phyloP scores from a whole-genome alignment of 139 green algal genomes.

The Chlorella sp. region DNA sequence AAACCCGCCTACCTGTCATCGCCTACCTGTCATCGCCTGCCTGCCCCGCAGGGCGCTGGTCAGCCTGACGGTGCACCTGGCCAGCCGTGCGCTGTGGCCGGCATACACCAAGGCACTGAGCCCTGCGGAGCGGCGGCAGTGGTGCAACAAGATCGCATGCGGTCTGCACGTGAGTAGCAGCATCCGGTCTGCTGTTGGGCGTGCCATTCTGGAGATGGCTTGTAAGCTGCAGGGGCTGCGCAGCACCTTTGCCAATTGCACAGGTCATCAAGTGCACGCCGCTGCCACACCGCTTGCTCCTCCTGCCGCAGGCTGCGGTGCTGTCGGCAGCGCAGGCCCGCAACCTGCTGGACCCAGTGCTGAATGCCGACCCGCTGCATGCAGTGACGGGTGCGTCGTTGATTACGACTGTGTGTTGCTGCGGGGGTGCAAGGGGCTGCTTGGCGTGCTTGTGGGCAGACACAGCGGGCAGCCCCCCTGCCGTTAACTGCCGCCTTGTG shows the following conservation, averaged over 20 bases:
- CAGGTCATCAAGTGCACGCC: too few relatives aligned
- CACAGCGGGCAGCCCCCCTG: too few relatives aligned
- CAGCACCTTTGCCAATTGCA: too few relatives aligned
- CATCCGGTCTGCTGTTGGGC: too few relatives aligned
- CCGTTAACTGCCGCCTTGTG: too few relatives aligned
- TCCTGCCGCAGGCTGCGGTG: slow-evolving; percentile 33
- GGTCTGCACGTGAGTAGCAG: slow-evolving; percentile 28
- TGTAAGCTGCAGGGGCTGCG: too few relatives aligned
- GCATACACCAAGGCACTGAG: slow-evolving; percentile 13
- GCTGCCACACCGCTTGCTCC: too few relatives aligned
- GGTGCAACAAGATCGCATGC: slow-evolving; percentile 43
- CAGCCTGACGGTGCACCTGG: slow-evolving; percentile 30
- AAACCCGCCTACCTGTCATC: neutral
- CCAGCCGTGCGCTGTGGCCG: neutral
- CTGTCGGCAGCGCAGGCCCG: slow-evolving; percentile 27
- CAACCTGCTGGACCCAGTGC: slow-evolving; percentile 40
- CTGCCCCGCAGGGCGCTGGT: slow-evolving; percentile 24
- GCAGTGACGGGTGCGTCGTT: slow-evolving; percentile 28
- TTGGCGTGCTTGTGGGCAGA: too few relatives aligned
- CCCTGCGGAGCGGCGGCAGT: slow-evolving; percentile 15
- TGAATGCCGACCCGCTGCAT: slow-evolving; percentile 38
- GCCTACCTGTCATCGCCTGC: too few relatives aligned
- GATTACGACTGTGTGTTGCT: too few relatives aligned
- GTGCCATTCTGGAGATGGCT: too few relatives aligned
- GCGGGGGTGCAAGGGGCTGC: too few relatives aligned